Percentiles rank a stretch among this genome's conserved stretches.
phyloP scores from a whole-genome alignment of 2,329 filamentous ascomycete species.

The Fusarium stilboides region DNA sequence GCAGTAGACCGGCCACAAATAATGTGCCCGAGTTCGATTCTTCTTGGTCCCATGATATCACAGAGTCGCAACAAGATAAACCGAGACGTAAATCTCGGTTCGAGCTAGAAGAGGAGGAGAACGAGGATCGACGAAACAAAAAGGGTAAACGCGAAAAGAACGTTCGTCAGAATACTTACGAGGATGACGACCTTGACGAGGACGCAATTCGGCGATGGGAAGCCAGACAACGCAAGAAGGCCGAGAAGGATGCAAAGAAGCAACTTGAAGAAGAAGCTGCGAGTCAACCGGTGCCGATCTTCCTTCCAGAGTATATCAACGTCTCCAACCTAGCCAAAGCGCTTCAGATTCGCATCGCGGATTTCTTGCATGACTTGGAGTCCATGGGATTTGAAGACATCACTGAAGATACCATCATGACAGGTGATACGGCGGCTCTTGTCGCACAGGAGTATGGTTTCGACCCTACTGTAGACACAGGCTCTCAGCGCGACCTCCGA shows the following conservation, averaged over 20 bases:
- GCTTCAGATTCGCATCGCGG: conserved; percentile 77
- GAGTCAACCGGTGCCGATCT: conserved; percentile 71
- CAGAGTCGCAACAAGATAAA: conserved; percentile 35
- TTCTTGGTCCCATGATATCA: conserved; percentile 6
- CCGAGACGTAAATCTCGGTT: conserved; percentile 52
- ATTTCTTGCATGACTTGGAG: conserved; percentile 82
- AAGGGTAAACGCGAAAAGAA: conserved; percentile 49
- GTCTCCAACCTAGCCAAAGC: conserved; percentile 85
- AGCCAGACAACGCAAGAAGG: conserved; percentile 59
- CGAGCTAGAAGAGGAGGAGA: conserved; percentile 50
- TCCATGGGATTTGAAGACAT: conserved; percentile 93
- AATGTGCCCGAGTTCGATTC: background rate
- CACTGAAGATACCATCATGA: conserved; percentile 86
- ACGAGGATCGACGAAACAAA: conserved; percentile 42
- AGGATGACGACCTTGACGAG: conserved; percentile 59
- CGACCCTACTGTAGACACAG: conserved; percentile 82
- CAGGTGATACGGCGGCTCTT: conserved; percentile 89
- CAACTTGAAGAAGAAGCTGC: conserved; percentile 58
- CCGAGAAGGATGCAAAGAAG: conserved; percentile 60
- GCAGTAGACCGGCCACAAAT: conserved; percentile 19
- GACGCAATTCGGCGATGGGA: conserved; percentile 56
- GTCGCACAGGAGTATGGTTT: conserved; percentile 95
- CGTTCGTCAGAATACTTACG: conserved; percentile 36
- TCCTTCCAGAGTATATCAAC: conserved; percentile 91
- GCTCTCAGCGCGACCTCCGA: conserved; percentile 77